phyloP scores from a whole-genome alignment of 345 rosid genomes.

The Linum tenue region DNA sequence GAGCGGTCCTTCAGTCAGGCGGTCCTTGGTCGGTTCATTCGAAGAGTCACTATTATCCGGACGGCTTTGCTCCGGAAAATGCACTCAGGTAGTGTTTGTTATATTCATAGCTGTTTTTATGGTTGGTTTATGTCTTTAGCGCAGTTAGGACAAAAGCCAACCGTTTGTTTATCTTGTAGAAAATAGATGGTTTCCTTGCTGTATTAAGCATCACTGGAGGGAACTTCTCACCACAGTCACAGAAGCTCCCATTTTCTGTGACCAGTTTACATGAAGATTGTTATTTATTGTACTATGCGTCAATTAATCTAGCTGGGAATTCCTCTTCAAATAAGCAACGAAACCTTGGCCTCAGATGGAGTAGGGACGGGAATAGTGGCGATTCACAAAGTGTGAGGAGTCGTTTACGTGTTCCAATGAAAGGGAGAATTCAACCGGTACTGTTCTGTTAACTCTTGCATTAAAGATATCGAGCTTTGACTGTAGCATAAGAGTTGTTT shows the following conservation, averaged over 20 bases:
- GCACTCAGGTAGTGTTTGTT: conserved; percentile 45
- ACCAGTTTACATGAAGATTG: conserved; percentile 85
- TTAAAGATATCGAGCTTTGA: neutral
- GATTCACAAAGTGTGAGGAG: conserved; percentile 61
- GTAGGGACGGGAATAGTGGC: conserved; percentile 36
- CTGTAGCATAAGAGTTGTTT: neutral
- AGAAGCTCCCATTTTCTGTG: conserved; percentile 89
- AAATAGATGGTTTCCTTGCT: conserved; percentile 87
- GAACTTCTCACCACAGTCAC: conserved; percentile 71
- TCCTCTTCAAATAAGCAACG: conserved; percentile 41
- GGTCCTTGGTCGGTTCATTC: conserved; percentile 94
- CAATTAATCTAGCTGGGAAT: conserved; percentile 66
- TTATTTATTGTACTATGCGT: conserved; percentile 64
- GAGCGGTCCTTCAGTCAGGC: conserved; percentile 64
- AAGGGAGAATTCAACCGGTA: conserved; percentile 96
- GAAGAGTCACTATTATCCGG: conserved; percentile 95
- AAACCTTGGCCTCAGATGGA: conserved; percentile 37
- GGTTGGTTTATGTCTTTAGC: neutral
- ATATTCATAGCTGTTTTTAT: neutral
- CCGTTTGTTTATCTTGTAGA: conserved; percentile 31
- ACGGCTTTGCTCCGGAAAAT: conserved; percentile 53
- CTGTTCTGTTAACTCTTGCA: neutral
- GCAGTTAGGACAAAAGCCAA: neutral
- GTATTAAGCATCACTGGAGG: conserved; percentile 90
- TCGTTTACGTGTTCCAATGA: conserved; percentile 67